phyloP scores from a whole-genome alignment of 768 basidiomycete species.

The Trametes gibbosa region DNA sequence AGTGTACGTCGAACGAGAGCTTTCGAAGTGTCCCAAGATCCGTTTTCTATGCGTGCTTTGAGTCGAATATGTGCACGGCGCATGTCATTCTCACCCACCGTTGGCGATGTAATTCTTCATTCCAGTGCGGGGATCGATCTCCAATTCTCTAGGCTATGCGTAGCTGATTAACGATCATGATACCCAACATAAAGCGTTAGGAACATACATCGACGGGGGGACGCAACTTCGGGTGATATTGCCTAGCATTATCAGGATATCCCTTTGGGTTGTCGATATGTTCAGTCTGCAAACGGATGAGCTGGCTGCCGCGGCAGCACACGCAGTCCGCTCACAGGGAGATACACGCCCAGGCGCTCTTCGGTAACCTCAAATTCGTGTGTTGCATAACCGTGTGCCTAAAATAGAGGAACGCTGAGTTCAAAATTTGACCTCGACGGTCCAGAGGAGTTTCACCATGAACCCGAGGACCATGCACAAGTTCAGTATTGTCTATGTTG shows the following conservation, averaged over 20 bases:
- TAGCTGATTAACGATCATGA: too few relatives aligned
- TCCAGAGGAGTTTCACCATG: slow-evolving; percentile 47
- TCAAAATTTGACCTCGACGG: background rate
- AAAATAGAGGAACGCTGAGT: background rate
- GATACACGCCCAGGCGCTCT: slow-evolving; percentile 81
- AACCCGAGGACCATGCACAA: slow-evolving; percentile 90
- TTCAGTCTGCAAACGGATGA: slow-evolving; percentile 47
- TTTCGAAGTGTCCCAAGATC: slow-evolving; percentile 87
- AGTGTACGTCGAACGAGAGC: slow-evolving; percentile 72
- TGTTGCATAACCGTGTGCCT: slow-evolving; percentile 82
- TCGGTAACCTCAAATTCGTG: slow-evolving; percentile 82
- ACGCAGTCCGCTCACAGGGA: slow-evolving; percentile 49
- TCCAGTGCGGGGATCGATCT: slow-evolving; percentile 79
- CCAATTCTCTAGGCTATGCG: slow-evolving; percentile 69
- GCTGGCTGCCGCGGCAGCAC: too few relatives aligned
- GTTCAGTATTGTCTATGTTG: slow-evolving; percentile 75
- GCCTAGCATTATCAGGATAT: slow-evolving; percentile 82
- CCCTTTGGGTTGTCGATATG: slow-evolving; percentile 95
- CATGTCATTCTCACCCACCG: slow-evolving; percentile 33
- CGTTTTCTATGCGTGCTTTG: slow-evolving; percentile 43
- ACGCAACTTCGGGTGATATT: slow-evolving; percentile 73
- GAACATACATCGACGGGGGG: slow-evolving; percentile 72
- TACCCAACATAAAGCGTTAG: background rate
- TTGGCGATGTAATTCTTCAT: slow-evolving; percentile 98
- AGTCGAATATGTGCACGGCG: too few relatives aligned